Base-by-base conservation (phyloP, 177 flowering plant genomes). In the Telopea speciosissima region DNA sequence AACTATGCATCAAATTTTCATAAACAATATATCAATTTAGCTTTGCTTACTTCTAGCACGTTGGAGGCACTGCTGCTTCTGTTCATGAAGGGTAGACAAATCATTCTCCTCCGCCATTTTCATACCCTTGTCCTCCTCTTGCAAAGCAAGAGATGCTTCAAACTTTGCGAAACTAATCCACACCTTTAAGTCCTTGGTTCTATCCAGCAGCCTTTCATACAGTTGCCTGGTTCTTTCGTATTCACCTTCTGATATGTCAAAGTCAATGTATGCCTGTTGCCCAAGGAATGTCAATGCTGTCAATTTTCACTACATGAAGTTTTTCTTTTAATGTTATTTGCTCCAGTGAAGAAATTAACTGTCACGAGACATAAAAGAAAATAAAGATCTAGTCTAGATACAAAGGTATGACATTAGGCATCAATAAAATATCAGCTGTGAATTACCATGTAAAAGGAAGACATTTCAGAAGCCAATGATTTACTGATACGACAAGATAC, bases 91-190 rank as follows among this genome's bases (percentile, higher is more conserved):
- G 36, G 69, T 40, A 23, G 67, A 72, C 31, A 75, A 62, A 45
- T 44, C 66, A 25, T 78, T 78, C 54, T 81, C 83, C 62, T 83
- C 88, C 8, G 56, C 22, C 61, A 71, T n/a, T 60, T 80, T 83
- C 24, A 75, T 33, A 60, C 26, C 78, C 24, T 52, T 72, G 5
- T 40, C 72, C 68, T 78, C 75, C 58, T 86, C 88, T 52, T 77
- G 86, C 67, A 77, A 67, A 25, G 85, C 81, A 76, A 63, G 52
- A 66, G 93, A 77, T 63, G 90, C 92, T 81, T 91, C 97, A 79
- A 95, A 95, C 62, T 90, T 89, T 0, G 97, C 97, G 80, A 80
- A 92, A 65, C 97, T 92, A 21, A 92, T 81, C 99, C 99, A 92
- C 24, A 93, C 99, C 76, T 95, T 95, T 74, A 91, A 71, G 75